Evolutionary conservation across 2,329 filamentous ascomycete species (phyloP).

Genomic region (Ophiostoma sp.): DNA sequence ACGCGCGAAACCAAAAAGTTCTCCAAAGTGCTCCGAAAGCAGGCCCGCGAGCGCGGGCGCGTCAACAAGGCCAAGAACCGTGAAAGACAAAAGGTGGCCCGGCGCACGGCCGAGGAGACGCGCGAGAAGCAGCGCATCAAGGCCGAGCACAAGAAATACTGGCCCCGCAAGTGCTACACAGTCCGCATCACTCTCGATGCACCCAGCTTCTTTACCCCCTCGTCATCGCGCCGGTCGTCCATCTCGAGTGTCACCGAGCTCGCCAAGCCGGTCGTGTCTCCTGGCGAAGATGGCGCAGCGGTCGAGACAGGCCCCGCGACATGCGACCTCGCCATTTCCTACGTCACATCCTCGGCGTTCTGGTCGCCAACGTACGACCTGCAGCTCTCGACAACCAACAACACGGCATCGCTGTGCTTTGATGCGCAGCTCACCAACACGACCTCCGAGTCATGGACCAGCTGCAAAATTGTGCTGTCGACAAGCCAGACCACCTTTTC

Average conservation of each 20-base stretch:
- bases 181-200: constrained; percentile 49
- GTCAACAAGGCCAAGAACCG: constrained; percentile 24
- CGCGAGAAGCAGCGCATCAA: constrained; percentile 43
- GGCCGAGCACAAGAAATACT: constrained; percentile 42
- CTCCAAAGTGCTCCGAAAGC: not conserved
- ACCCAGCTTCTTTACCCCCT: constrained; percentile 36
- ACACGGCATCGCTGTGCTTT: constrained; percentile 52
- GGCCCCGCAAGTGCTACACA: constrained; percentile 46
- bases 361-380: constrained; percentile 61
- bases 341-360: constrained; percentile 52
- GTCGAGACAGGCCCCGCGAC: constrained; percentile 25
- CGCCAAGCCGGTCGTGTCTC: constrained; percentile 47
- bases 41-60: not conserved
- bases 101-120: constrained; percentile 23
- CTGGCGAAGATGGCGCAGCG: constrained; percentile 35
- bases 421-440: constrained; percentile 57
- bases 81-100: constrained; percentile 33
- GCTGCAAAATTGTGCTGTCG: constrained; percentile 55
- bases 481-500: constrained; percentile 57
- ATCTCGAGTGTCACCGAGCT: constrained; percentile 49
- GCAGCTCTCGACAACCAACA: constrained; percentile 51
- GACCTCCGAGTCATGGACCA: constrained; percentile 59
- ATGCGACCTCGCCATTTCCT: constrained; percentile 51
- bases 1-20: constrained; percentile 28
- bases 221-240: constrained; percentile 46